These are phyloP conservation scores for Annulohypoxylon moriforme DNA, from an alignment of 495 filamentous ascomycete species.

Conservation along the genomic window DNA sequence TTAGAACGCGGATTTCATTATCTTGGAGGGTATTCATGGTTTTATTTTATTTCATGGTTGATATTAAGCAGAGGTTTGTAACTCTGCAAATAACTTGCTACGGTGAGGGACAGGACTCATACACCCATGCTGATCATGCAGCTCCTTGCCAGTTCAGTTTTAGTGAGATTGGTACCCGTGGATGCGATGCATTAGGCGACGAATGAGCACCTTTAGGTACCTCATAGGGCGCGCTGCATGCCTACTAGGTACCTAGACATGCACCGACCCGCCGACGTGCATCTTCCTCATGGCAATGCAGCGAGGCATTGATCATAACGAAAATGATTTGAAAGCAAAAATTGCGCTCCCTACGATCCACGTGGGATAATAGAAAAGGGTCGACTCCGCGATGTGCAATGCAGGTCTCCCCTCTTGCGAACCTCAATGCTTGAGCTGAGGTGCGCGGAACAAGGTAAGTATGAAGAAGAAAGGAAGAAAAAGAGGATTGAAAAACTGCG, in stretches of 20 bases:
- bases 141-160: background rate
- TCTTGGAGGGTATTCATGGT: background rate
- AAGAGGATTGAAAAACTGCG: background rate
- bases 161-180: background rate
- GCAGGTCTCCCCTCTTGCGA: background rate
- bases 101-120: no score
- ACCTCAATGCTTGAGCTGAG: background rate
- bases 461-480: constrained; percentile 1
- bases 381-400: background rate
- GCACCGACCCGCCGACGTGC: background rate
- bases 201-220: background rate
- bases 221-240: no score
- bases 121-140: no score
- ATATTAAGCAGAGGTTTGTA: background rate
- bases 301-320: background rate
- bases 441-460: constrained; percentile 2
- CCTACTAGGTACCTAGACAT: no score
- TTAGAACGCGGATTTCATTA: background rate
- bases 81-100: background rate
- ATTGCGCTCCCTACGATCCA: constrained; percentile 1
- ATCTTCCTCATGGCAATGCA: background rate
- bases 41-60: background rate
- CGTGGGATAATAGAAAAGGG: background rate
- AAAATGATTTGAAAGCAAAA: background rate
- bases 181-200: background rate